phyloP scores from a whole-genome alignment of 2,329 filamentous ascomycete species.

The Cladosporium sp. region DNA sequence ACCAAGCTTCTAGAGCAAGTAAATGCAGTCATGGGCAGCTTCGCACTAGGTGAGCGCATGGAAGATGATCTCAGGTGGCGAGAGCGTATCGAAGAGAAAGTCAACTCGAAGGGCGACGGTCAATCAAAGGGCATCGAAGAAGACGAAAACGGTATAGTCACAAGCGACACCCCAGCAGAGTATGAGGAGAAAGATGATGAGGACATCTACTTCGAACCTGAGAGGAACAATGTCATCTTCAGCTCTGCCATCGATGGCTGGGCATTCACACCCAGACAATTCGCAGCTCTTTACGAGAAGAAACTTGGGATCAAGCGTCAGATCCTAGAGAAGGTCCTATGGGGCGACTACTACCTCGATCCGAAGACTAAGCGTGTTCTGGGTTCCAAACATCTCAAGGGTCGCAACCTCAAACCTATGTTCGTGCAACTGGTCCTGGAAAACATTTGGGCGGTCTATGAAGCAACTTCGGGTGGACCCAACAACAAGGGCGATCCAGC shows the following conservation, averaged over 20 bases:
- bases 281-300: constrained; percentile 90
- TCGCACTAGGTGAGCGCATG: constrained; percentile 98
- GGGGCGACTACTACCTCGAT: constrained; percentile 96
- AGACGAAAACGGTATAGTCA: constrained; percentile 57
- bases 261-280: constrained; percentile 96
- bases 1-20: constrained; percentile 91
- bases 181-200: constrained; percentile 95
- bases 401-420: constrained; percentile 87
- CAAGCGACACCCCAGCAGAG: constrained; percentile 53
- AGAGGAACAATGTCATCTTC: constrained; percentile 99
- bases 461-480: constrained; percentile 81
- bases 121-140: constrained; percentile 52
- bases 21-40: constrained; percentile 94
- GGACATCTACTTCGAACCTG: constrained; percentile 95
- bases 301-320: constrained; percentile 93
- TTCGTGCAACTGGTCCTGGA: constrained; percentile 97
- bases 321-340: constrained; percentile 87
- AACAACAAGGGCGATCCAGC: constrained; percentile 79
- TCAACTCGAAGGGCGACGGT: constrained; percentile 63
- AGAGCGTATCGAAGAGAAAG: constrained; percentile 84
- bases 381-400: constrained; percentile 88
- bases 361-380: constrained; percentile 95
- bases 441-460: constrained; percentile 93
- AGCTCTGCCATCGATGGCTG: constrained; percentile 98
- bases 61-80: constrained; percentile 97